A percentile compares a stretch with the other conserved stretches of the same genome.
These are phyloP conservation scores for Elasticomyces elasticus DNA, from an alignment of 495 filamentous ascomycete genomes.

Conservation along the genomic window DNA sequence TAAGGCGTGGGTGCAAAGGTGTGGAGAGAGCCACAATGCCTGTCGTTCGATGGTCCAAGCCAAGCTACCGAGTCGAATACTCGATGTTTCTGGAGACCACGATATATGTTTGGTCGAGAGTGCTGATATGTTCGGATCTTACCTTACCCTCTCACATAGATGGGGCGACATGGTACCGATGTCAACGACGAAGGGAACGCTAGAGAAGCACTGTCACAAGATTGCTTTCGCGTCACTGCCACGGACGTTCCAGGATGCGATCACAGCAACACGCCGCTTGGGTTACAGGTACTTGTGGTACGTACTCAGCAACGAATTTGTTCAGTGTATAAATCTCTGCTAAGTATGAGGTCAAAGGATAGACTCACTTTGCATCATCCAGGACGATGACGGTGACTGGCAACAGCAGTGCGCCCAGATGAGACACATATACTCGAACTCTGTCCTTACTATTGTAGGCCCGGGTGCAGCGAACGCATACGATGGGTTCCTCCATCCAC, in stretches of 20 bases:
- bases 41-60: background rate
- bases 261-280: background rate
- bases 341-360: too few species aligned
- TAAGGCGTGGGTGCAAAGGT: background rate
- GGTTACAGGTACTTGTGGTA: constrained; percentile 27
- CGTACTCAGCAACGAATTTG: too few species aligned
- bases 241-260: constrained; percentile 10
- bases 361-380: constrained; percentile 32
- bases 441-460: constrained; percentile 22
- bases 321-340: too few species aligned
- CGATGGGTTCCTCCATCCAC: background rate
- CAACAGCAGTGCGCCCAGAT: constrained; percentile 24
- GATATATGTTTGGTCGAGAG: background rate
- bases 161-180: background rate
- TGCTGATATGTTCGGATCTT: background rate
- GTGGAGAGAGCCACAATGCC: background rate
- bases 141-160: background rate
- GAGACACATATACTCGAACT: constrained; percentile 26
- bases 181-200: background rate
- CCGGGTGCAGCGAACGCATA: constrained; percentile 14
- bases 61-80: background rate
- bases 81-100: background rate
- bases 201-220: background rate
- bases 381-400: constrained; percentile 30
- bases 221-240: constrained; percentile 4